Base-by-base conservation (phyloP, 2,329 filamentous ascomycete genomes). In the Phaeomoniella chlamydospora region DNA sequence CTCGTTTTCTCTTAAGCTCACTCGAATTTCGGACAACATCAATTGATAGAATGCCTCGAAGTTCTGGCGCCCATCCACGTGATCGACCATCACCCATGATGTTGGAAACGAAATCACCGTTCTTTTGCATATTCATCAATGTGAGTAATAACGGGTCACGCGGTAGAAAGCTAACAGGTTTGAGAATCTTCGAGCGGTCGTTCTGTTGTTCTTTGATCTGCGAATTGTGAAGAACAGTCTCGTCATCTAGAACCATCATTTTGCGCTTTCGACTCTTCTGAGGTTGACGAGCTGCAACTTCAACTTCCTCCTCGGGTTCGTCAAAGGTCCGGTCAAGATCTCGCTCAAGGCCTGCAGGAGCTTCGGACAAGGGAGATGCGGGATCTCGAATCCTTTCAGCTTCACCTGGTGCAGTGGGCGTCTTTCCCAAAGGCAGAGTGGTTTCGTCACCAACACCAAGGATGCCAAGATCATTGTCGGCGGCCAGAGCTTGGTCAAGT, bases 1-100 rank as follows among this genome's bases (percentile, higher is more conserved):
- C 86, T 31, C 90, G 78, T 69, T 98, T 98, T 40, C 90, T 75
- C 71, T 96, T 98, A 37, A 88, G 70, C 41, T 93, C 85, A 39
- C 77, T 80, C 30, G 78, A 71, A 39, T 76, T 76, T 41, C 78
- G 77, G 12, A 93, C 71, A 11, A 83, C 71, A 44, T 92, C 84
- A 30, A 94, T 66, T 2, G 86, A 93, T n/a, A 96, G 65, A 49
- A 98, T 75, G n/a, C 81, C 85, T 41, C 84, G 79, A 14, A 98
- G 70, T 59, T 98, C 90, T 1, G 88, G 88, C 3, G 88, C 88
- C 87, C 86, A 94, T 30, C 74, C 74, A 45, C 74, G 70, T 46
- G 77, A 78, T 43, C 82, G 76, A 26, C 78, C 82, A 42, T 87
- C 84, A 36, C 82, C 78, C 61, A 94, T 77, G 43, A 94, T 78